Evolutionary conservation across 2,329 filamentous ascomycete genomes (phyloP).

Genomic region (Ilyonectria mors-panacis): DNA sequence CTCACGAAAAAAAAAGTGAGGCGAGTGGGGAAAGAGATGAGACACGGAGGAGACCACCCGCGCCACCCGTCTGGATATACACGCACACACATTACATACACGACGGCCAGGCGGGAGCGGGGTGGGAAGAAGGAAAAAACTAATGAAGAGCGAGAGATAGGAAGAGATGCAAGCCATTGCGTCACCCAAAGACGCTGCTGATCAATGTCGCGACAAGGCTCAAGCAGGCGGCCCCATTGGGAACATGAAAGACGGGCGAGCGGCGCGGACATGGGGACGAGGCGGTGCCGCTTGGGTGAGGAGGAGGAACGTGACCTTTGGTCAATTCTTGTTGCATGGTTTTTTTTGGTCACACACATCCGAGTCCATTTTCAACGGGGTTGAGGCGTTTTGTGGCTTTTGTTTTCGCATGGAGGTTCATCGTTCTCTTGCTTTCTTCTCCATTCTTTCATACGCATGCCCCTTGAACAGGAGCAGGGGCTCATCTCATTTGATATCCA

Average conservation of each 20-base stretch:
- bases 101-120: conserved; percentile 27
- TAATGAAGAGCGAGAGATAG: conserved; percentile 4
- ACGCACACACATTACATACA: conserved; percentile 34
- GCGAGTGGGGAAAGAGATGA: conserved; percentile 37
- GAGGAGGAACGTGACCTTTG: not conserved
- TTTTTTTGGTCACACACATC: conserved; percentile 8
- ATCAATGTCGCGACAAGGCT: conserved; percentile 6
- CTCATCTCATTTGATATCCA: conserved; percentile 19
- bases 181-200: conserved; percentile 1
- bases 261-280: conserved; percentile 12
- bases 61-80: conserved; percentile 27
- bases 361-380: conserved; percentile 22
- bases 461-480: conserved; percentile 1
- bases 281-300: conserved; percentile 1
- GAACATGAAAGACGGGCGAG: conserved; percentile 19
- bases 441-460: not conserved
- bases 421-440: conserved; percentile 9
- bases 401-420: not conserved
- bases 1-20: conserved; percentile 30
- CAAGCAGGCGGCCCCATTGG: conserved; percentile 10
- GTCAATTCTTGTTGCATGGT: conserved; percentile 11
- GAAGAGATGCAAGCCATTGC: conserved; percentile 8
- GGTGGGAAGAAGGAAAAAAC: conserved; percentile 28
- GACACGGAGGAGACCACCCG: conserved; percentile 39
- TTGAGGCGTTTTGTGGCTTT: conserved; percentile 20